Base-by-base conservation (phyloP, 2,329 filamentous ascomycete genomes). In the Acarospora socialis region DNA sequence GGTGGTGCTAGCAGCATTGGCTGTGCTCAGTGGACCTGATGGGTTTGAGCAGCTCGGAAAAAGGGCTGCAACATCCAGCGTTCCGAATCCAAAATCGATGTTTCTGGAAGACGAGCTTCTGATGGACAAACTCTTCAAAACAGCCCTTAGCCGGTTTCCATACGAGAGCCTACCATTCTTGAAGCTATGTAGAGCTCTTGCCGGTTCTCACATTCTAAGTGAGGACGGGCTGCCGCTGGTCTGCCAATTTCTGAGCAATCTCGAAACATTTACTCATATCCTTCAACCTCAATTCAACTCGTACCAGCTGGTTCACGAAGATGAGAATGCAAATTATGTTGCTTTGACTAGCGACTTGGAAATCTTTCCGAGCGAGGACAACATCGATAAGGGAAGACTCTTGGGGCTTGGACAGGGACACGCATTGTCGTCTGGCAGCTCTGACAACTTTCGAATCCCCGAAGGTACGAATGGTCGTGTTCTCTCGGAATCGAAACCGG, bases 101-200 rank as follows among this genome's bases (percentile, higher is more conserved):
- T 70, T 78, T 40, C 54, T 76, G 15, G 55, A 64, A 12, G 71
- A 81, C 40, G 52, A 61, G 13, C 47, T 61, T 5, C 54, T 83
- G 12, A 63, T 78, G 47, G 63, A 59, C 17, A 52, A 55, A 12
- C 54, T 79, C 39, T 71, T 92, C 19, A 61, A 70, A 30, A 70
- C 80, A 49, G 74, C 86, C 5, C 67, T 77, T 25, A 68, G 71
- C 38, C 75, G 87, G 34, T 94, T 84, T 49, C 87, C 87, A 0
- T 87, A 81, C 52, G 87, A 94, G 55, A 76, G 81, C 28, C 55
- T 75, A 3, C 83, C 86, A 1, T 82, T 93, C 45, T 57, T 92
- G 38, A 72, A 69, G 32, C 59, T 92, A 22, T 78, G 74, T 48
- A 74, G 73, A 34, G 70, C 68, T 22, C 57, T 92, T 10, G 68